Evolutionary conservation across 345 rosid species (phyloP), one percentile per base, ranked within the genome.

Genomic region (Bruguiera sexangula): DNA sequence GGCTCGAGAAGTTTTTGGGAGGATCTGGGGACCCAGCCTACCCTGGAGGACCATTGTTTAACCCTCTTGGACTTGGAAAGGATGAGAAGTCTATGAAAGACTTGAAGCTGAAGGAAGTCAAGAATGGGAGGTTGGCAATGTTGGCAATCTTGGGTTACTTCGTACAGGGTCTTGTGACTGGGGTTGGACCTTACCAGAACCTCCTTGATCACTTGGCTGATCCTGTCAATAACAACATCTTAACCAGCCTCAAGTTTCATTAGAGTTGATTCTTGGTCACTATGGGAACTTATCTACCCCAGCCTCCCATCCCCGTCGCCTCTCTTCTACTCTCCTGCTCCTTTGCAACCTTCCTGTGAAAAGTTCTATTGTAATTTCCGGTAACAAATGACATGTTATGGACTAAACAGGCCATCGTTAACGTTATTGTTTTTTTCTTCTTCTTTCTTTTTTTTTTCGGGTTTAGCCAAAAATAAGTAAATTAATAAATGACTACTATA

Each of bases 241-340:
- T 95, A 82, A 95, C 99, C 51, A 95, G 86, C 81, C 93, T 95
- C 77, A 91, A 95, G 87, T 95, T 95, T 76, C 99, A 91, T 71
- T 95, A 79, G 81, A 78, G 59, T 65, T 37, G 32, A 62, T 22
- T 0, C 22, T 19, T 66, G 68, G 55, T 22, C 20, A 15, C 39
- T 10, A 0, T 52, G 31, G 39, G 36, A 64, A 68, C 63, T 64
- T 77, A 53, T 52, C 20, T 24, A 9, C 21, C 48, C 50, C n/a
- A 6, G 16, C 0, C 7, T 16, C 30, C 63, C 9, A 13, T 11
- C 29, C 21, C 76, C 50, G 65, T 69, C 50, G 29, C 67, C 43
- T 60, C 31, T 68, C 71, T 69, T 68, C 43, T 56, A 43, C 57
- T 48, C 54, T 71, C 64, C 36, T 68, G 60, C 73, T 59, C 67